Evolutionary conservation across 768 basidiomycete species (phyloP).

Genomic region (Kwoniella sp.): DNA sequence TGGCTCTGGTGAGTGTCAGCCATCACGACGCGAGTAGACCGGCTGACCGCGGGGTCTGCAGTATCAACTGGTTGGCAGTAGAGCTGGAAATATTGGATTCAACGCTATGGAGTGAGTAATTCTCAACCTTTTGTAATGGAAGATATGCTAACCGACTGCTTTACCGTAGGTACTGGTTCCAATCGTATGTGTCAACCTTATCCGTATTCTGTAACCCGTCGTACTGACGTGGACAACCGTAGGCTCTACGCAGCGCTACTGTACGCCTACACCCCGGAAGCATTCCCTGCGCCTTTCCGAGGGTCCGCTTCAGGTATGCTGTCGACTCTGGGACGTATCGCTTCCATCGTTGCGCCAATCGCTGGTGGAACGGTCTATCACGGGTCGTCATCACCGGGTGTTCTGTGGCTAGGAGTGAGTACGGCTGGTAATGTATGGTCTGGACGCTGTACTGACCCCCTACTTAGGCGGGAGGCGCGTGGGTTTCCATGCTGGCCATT

Average conservation of each 20-base stretch:
- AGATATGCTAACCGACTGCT: not conserved
- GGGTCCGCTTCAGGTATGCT: conserved; percentile 59
- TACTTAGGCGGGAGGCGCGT: conserved; percentile 31
- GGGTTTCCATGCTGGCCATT: conserved; percentile 35
- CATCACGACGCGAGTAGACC: not conserved
- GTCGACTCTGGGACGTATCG: conserved; percentile 47
- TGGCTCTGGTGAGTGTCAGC: conserved; percentile 13
- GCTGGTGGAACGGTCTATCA: conserved; percentile 23
- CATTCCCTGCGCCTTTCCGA: conserved; percentile 60
- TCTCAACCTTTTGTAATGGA: not conserved
- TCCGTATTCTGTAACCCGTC: not conserved
- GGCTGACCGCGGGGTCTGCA: not conserved
- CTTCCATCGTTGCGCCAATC: conserved; percentile 31
- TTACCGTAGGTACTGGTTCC: conserved; percentile 38
- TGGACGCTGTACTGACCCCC: not conserved
- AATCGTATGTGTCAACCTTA: conserved; percentile 12
- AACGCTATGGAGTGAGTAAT: conserved; percentile 37
- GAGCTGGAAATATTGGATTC: conserved; percentile 28
- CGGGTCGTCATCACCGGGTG: conserved; percentile 26
- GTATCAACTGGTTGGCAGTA: conserved; percentile 31
- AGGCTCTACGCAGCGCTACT: conserved; percentile 43
- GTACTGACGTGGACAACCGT: not conserved
- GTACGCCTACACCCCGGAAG: conserved; percentile 61
- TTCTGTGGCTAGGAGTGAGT: conserved; percentile 29
- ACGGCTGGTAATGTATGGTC: not conserved